Conservation (phyloP, 805 yeast species). For the Metschnikowia vanudenii region DNA sequence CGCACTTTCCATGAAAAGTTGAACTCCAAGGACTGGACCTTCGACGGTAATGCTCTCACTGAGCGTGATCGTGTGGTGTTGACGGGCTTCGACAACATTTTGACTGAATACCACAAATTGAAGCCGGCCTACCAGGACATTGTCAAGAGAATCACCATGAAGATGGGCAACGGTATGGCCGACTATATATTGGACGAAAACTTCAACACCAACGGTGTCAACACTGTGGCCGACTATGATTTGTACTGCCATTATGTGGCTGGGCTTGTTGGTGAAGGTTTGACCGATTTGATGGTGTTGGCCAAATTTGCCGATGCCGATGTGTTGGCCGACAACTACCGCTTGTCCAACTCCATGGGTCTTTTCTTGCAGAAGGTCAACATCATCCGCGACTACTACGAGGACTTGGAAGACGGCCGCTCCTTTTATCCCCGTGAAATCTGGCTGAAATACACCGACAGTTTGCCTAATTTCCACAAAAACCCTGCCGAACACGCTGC, state of each 20-base stretch:
- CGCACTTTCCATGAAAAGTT: slow-evolving; percentile 66
- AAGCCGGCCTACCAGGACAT: slow-evolving; percentile 75
- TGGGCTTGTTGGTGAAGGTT: slow-evolving; percentile 95
- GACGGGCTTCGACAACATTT: slow-evolving; percentile 69
- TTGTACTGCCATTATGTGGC: slow-evolving; percentile 96
- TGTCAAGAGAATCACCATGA: slow-evolving; percentile 68
- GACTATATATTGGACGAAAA: slow-evolving; percentile 77
- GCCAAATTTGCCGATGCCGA: slow-evolving; percentile 64
- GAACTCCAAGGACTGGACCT: slow-evolving; percentile 72
- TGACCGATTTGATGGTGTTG: slow-evolving; percentile 74
- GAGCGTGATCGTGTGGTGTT: slow-evolving; percentile 83
- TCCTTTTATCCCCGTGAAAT: slow-evolving; percentile 95
- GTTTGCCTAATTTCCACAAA: slow-evolving; percentile 55
- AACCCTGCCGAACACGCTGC: slow-evolving; percentile 45
- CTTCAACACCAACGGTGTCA: slow-evolving; percentile 76
- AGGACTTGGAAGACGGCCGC: slow-evolving; percentile 88
- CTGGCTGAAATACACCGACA: slow-evolving; percentile 78
- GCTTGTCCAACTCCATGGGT: slow-evolving; percentile 84
- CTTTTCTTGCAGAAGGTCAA: slow-evolving; percentile 92
- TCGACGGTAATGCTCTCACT: slow-evolving; percentile 65
- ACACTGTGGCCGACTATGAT: slow-evolving; percentile 78
- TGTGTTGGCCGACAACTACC: slow-evolving; percentile 50
- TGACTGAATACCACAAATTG: slow-evolving; percentile 69
- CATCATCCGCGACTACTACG: slow-evolving; percentile 91
- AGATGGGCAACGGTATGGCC: slow-evolving; percentile 99